Evolutionary conservation across 345 rosid species (phyloP), one percentile per base, ranked within the genome.

Genomic region (Turritis glabra): DNA sequence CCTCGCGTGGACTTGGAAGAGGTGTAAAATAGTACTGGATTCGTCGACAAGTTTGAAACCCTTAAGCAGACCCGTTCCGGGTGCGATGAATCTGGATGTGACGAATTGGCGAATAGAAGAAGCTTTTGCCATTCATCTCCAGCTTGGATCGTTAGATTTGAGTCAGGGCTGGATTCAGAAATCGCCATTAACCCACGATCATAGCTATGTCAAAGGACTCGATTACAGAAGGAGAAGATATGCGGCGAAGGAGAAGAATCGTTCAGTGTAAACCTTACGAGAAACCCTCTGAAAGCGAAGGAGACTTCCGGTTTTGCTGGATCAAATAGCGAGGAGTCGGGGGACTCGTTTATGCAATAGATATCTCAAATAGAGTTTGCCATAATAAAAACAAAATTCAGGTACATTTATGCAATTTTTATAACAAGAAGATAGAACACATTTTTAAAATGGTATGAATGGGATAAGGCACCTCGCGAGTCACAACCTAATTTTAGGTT

Each of bases 81-180:
- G 73, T 21, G 54, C 9, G 35, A 47, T 33, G 61, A 46, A 55
- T 74, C 82, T 51, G 76, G 82, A 81, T 44, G 83, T 80, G 79
- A 73, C 66, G 44, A 83, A 64, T 43, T 80, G 76, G 74, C 83
- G 86, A 14, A 81, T 80, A 75, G 84, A 78, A 73, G 84, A 74
- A 77, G 79, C 80, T 71, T 84, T 86, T 82, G 90, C 90, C 91
- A 88, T 88, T 84, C 93, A 88, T 85, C 77, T 82, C 85, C 82
- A 63, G 71, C 76, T 79, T 69, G 68, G 40, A 61, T 79, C 55
- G 32, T 63, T 32, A 3, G 67, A 33, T 33, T 61, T 57, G 70
- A 58, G 41, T 67, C 40, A 29, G 32, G 25, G 47, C 1, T 73
- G n/a, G 79, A 54, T 52, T 61, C 72, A 62, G 51, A 40, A 61